These are phyloP conservation scores for Metarhizium sp. DNA, from an alignment of 2,329 filamentous ascomycete genomes.

Conservation along the genomic window DNA sequence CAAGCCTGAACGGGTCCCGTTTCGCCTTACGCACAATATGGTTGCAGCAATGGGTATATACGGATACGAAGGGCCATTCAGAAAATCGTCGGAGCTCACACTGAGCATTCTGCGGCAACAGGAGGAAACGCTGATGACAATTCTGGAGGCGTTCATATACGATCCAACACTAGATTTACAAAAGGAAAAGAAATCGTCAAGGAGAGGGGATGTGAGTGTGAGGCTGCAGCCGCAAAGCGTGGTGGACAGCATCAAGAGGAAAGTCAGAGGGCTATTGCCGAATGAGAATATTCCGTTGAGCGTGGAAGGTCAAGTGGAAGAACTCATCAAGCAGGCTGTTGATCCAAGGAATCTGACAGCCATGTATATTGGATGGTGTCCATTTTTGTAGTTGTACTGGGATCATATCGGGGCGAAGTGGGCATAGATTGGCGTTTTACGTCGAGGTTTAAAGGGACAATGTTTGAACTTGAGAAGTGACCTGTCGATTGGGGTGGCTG, in stretches of 20 bases:
- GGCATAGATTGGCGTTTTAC: neutral
- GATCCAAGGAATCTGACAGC: slow-evolving; percentile 69
- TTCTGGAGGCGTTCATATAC: slow-evolving; percentile 93
- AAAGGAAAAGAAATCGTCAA: slow-evolving; percentile 44
- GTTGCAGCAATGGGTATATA: slow-evolving; percentile 93
- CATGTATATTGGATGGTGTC: slow-evolving; percentile 96
- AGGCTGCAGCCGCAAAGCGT: slow-evolving; percentile 59
- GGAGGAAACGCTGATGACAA: slow-evolving; percentile 94
- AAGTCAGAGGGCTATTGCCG: slow-evolving; percentile 73
- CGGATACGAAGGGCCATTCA: slow-evolving; percentile 87
- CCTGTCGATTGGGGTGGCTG: no score
- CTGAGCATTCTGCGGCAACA: slow-evolving; percentile 77
- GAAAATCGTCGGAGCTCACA: slow-evolving; percentile 83
- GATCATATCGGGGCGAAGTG: neutral
- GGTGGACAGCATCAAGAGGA: slow-evolving; percentile 78
- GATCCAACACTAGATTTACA: slow-evolving; percentile 93
- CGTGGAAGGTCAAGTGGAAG: slow-evolving; percentile 95
- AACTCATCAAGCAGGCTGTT: slow-evolving; percentile 80
- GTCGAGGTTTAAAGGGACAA: neutral
- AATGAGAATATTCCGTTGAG: slow-evolving; percentile 88
- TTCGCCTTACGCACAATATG: slow-evolving; percentile 98
- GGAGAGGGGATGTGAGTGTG: slow-evolving; percentile 30
- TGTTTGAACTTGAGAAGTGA: no score
- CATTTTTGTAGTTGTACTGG: slow-evolving; percentile 35
- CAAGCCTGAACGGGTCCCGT: slow-evolving; percentile 89